Percentiles rank a stretch among this genome's conserved stretches.
phyloP scores from a whole-genome alignment of 352 stramenopile species.

The Elongisporangium prolatum region DNA sequence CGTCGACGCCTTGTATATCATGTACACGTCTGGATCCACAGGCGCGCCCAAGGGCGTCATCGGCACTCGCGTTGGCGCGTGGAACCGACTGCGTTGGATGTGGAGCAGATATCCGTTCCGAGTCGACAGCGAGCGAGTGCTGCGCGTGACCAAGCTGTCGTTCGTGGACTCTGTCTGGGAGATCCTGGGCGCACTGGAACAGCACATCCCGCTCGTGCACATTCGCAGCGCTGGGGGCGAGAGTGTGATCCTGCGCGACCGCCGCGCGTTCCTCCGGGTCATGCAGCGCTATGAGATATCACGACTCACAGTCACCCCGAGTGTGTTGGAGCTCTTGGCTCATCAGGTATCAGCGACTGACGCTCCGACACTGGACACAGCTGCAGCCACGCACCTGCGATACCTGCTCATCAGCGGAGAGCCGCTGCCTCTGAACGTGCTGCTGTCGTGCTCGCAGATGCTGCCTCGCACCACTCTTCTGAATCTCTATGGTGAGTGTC shows the following conservation, averaged over 20 bases:
- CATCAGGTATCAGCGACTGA: slow-evolving; percentile 7
- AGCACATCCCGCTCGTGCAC: slow-evolving; percentile 38
- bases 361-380: not conserved
- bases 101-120: slow-evolving; percentile 32
- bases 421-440: slow-evolving; percentile 20
- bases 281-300: slow-evolving; percentile 18
- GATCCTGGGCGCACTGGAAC: slow-evolving; percentile 39
- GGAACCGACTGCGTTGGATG: slow-evolving; percentile 49
- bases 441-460: slow-evolving; percentile 10
- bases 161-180: slow-evolving; percentile 59
- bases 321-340: slow-evolving; percentile 39
- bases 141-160: slow-evolving; percentile 37
- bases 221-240: slow-evolving; percentile 6
- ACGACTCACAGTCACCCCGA: slow-evolving; percentile 46
- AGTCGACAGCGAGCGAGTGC: slow-evolving; percentile 19
- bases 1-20: slow-evolving; percentile 31
- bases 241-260: slow-evolving; percentile 39
- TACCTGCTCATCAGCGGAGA: slow-evolving; percentile 56
- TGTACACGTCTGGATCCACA: slow-evolving; percentile 61
- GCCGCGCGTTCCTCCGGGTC: slow-evolving; percentile 18
- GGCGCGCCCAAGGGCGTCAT: slow-evolving; percentile 37
- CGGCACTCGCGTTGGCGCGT: slow-evolving; percentile 32
- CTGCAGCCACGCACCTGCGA: slow-evolving; percentile 8
- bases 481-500: slow-evolving; percentile 49
- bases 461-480: slow-evolving; percentile 32